Percentiles rank a stretch among this genome's conserved stretches.
phyloP scores from a whole-genome alignment of 306 rosid genomes.

The Pueraria montana region DNA sequence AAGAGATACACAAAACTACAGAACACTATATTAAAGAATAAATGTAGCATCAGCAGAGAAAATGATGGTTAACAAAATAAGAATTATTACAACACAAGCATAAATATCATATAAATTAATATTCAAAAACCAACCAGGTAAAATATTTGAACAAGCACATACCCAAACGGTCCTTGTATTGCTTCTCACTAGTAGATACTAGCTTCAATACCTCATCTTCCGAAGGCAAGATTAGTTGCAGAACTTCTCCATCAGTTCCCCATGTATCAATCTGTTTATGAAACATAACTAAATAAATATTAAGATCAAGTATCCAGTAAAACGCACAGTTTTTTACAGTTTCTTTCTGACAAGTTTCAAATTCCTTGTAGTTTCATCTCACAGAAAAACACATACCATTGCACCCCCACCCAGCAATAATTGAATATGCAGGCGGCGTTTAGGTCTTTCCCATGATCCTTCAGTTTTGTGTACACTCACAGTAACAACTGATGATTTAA shows the following conservation, averaged over 20 bases:
- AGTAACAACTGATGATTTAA: slow-evolving; percentile 69
- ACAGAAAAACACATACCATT: slow-evolving; percentile 63
- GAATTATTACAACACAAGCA: not conserved
- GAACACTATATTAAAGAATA: slow-evolving; percentile 27
- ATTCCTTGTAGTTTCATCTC: slow-evolving; percentile 40
- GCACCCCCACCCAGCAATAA: slow-evolving; percentile 90
- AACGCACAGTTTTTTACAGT: slow-evolving; percentile 28
- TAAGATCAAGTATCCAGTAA: slow-evolving; percentile 24
- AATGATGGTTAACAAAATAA: slow-evolving; percentile 29
- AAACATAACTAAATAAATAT: slow-evolving; percentile 34
- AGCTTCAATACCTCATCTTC: slow-evolving; percentile 72
- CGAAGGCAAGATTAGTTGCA: slow-evolving; percentile 76
- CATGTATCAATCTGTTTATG: slow-evolving; percentile 72
- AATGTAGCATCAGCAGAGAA: slow-evolving; percentile 27
- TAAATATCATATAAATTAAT: not conserved
- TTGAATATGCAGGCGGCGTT: slow-evolving; percentile 74
- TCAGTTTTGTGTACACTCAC: slow-evolving; percentile 70
- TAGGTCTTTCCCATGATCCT: slow-evolving; percentile 89
- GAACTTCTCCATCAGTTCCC: slow-evolving; percentile 87
- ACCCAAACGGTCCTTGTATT: slow-evolving; percentile 68
- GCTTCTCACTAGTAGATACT: slow-evolving; percentile 70
- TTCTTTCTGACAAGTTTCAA: slow-evolving; percentile 24
- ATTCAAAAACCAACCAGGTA: slow-evolving; percentile 10
- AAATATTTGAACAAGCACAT: slow-evolving; percentile 40
- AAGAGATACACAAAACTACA: slow-evolving; percentile 27